Base-by-base conservation (phyloP, 139 green algal genomes). In the Asterochloris erici region DNA sequence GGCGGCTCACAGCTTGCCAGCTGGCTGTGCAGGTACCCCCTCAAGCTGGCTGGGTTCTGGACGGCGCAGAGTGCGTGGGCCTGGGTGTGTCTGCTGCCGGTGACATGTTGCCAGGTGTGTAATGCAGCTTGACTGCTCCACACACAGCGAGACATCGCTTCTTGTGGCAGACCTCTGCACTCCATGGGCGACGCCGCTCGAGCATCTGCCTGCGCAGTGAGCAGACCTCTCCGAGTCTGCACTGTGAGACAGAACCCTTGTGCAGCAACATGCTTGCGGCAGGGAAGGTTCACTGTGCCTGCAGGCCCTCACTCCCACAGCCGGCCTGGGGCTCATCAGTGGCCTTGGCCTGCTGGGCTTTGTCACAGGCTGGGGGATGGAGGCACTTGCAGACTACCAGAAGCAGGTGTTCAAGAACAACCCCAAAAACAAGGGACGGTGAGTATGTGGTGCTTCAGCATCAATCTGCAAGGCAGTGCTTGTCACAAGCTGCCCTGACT, bases 31-130 rank as follows among this genome's bases (percentile, higher is more conserved):
- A 71, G 66, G 66, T 86, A 77, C 73, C 86, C 86, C 17, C 68
- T 87, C 60, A 79, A 78, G 23, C 80, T 88, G 29, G 16, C n/a
- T 21, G 71, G 64, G 60, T 89, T 89, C 84, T 90, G 85, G 87
- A 80, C 77, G 10, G 75, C 85, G 68, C 85, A 90, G 14, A 74
- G 78, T 73, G 64, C 85, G 27, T 89, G 82, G 87, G 80, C 81
- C 38, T 87, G 79, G 84, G 70, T 81, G 17, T 81, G 82, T n/a
- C 24, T 86, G 61, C 81, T 90, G 28, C 86, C 86, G 6, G 71
- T 90, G 38, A 87, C 81, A 23, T 84, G 78, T 54, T 54, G 38
- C 38, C 38, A 54, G 38, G 38, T 54, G 38, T 54, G 38, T 54
- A 6, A n/a, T 54, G 38, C 38, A 54, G 38, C 38, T 54, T 6